phyloP scores from a whole-genome alignment of 208 protist genomes.

The Crithidia mellificae region DNA sequence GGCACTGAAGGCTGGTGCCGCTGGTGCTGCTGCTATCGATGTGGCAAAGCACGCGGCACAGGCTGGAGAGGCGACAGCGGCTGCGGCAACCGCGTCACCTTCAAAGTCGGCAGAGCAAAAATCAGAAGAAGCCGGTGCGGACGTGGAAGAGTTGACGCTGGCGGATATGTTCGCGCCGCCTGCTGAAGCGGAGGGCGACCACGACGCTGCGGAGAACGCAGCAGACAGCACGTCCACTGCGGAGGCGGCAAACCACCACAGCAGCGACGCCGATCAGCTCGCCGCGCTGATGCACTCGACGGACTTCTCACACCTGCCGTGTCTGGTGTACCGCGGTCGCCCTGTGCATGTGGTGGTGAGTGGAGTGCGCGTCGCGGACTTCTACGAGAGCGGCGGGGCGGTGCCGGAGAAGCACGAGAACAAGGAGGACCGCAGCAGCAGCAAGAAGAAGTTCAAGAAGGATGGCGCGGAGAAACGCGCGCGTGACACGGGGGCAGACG shows the following conservation, averaged over 20 bases:
- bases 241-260: too few species aligned
- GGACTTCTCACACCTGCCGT: constrained; percentile 40
- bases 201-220: too few species aligned
- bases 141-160: constrained; percentile 27
- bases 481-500: background rate
- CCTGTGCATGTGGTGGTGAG: constrained; percentile 54
- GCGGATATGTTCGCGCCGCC: constrained; percentile 35
- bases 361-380: constrained; percentile 54
- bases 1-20: constrained; percentile 10
- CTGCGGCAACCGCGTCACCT: too few species aligned
- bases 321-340: constrained; percentile 39
- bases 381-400: constrained; percentile 55
- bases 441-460: constrained; percentile 11
- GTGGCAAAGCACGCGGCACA: too few species aligned
- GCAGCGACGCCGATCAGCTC: too few species aligned
- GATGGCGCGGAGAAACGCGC: background rate
- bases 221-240: too few species aligned
- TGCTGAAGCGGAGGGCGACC: background rate
- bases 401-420: constrained; percentile 45
- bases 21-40: background rate
- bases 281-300: too few species aligned
- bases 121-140: background rate
- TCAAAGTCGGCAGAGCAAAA: background rate
- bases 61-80: too few species aligned
- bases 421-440: constrained; percentile 15